A percentile compares a stretch with the other conserved stretches of the same genome.
Evolutionary conservation across 2,329 filamentous ascomycete genomes (phyloP).

Genomic region (Neofusicoccum cordaticola): DNA sequence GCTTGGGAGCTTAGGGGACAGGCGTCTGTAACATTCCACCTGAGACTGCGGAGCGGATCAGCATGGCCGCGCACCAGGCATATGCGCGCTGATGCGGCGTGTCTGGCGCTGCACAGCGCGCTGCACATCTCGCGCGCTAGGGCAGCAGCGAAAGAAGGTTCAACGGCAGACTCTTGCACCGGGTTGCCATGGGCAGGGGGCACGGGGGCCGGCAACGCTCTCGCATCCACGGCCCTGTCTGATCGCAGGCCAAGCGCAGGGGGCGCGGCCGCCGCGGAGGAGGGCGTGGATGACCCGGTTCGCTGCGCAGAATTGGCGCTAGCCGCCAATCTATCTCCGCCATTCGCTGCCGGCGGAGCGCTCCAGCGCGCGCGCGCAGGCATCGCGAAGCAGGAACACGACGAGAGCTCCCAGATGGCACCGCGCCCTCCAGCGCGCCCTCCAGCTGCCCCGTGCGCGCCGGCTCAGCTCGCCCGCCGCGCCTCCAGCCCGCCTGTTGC

Average conservation of each 20-base stretch:
- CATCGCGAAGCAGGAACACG: not conserved
- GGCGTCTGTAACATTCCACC: slow-evolving; percentile 11
- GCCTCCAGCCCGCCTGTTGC: not conserved
- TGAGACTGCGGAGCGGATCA: slow-evolving; percentile 13
- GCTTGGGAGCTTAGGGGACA: not conserved
- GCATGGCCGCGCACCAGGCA: slow-evolving; percentile 6
- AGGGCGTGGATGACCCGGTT: not conserved
- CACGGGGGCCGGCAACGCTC: slow-evolving; percentile 1
- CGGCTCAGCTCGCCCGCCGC: not conserved
- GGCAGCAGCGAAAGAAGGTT: slow-evolving; percentile 8
- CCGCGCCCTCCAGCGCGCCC: not conserved
- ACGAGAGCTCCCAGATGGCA: not conserved
- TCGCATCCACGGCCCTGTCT: not conserved
- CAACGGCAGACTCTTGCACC: slow-evolving; percentile 11
- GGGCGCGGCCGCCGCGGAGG: not conserved
- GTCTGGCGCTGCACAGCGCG: slow-evolving; percentile 11
- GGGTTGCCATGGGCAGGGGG: slow-evolving; percentile 11
- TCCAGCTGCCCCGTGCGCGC: no score
- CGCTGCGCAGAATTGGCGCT: not conserved
- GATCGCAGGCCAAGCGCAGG: not conserved
- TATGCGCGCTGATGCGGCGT: slow-evolving; percentile 1
- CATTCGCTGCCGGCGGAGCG: not conserved
- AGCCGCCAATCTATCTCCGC: not conserved
- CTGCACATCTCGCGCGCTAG: slow-evolving; percentile 8
- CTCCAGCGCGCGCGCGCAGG: no score